These are phyloP conservation scores for Trypethelium eluteriae DNA, from an alignment of 495 filamentous ascomycete genomes.

Conservation along the genomic window DNA sequence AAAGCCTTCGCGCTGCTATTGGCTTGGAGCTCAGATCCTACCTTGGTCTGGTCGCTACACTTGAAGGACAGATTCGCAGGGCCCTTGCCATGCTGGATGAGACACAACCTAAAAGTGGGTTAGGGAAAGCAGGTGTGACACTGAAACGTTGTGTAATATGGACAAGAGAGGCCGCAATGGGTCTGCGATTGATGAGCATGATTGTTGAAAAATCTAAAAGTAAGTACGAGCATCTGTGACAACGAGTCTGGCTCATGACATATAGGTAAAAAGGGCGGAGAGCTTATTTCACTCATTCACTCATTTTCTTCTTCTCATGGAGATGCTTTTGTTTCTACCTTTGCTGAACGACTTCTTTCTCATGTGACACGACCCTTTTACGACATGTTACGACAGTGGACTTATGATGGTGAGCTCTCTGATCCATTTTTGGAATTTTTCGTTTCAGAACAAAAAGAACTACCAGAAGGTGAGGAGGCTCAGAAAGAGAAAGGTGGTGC, in stretches of 20 bases:
- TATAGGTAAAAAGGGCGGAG: conserved; percentile 73
- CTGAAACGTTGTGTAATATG: conserved; percentile 93
- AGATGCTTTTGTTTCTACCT: conserved; percentile 86
- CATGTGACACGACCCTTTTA: conserved; percentile 96
- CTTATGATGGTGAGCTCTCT: conserved; percentile 94
- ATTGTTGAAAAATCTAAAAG: conserved; percentile 86
- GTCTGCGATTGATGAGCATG: conserved; percentile 82
- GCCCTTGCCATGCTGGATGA: conserved; percentile 64
- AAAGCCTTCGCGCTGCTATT: conserved; percentile 88
- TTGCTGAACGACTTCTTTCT: conserved; percentile 85
- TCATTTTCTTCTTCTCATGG: conserved; percentile 88
- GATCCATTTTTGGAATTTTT: conserved; percentile 97
- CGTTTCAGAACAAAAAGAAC: conserved; percentile 66
- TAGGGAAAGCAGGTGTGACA: conserved; percentile 87
- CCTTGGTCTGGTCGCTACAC: conserved; percentile 79
- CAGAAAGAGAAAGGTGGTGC: conserved; percentile 46
- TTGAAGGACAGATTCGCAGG: conserved; percentile 88
- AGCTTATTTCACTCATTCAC: conserved; percentile 90
- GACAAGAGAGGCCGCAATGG: conserved; percentile 97
- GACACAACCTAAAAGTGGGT: conserved; percentile 52
- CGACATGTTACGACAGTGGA: conserved; percentile 92
- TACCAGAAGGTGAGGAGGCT: conserved; percentile 39
- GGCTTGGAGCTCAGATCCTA: conserved; percentile 80
- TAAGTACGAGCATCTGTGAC: conserved; percentile 32
- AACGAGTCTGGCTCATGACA: conserved; percentile 11